Conservation (phyloP, 805 yeast genomes). For the Saturnispora zaruensis region DNA sequence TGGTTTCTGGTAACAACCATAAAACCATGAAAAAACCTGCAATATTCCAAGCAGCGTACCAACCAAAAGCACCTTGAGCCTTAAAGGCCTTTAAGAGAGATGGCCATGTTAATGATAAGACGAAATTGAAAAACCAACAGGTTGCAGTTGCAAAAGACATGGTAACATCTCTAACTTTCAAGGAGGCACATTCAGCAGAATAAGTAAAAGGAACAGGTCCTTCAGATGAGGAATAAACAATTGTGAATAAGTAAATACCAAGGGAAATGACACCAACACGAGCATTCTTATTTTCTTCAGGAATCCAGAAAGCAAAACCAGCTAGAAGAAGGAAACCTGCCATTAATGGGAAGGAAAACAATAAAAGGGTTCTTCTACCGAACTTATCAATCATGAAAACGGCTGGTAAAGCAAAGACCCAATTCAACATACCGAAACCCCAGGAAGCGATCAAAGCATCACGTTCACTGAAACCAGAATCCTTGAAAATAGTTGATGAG, state of each 20-base stretch:
- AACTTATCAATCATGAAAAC: slow-evolving; percentile 49
- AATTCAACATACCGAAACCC: slow-evolving; percentile 62
- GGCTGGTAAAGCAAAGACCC: slow-evolving; percentile 45
- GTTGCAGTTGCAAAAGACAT: slow-evolving; percentile 65
- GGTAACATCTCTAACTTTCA: slow-evolving; percentile 66
- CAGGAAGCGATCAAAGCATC: slow-evolving; percentile 45
- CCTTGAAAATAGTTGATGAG: slow-evolving; percentile 57
- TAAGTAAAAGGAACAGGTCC: slow-evolving; percentile 74
- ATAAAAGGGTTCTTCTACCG: slow-evolving; percentile 48
- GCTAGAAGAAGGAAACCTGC: slow-evolving; percentile 48
- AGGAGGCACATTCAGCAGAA: slow-evolving; percentile 54
- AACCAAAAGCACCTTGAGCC: slow-evolving; percentile 74
- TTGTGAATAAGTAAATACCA: slow-evolving; percentile 52
- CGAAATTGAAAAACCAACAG: slow-evolving; percentile 73
- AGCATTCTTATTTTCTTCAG: slow-evolving; percentile 20
- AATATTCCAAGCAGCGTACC: slow-evolving; percentile 43
- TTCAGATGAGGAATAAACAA: slow-evolving; percentile 76
- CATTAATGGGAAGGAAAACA: slow-evolving; percentile 44
- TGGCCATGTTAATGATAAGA: slow-evolving; percentile 66
- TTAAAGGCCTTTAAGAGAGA: slow-evolving; percentile 56
- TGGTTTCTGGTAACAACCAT: slow-evolving; percentile 81
- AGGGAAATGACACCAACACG: slow-evolving; percentile 29
- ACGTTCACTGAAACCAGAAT: slow-evolving; percentile 37
- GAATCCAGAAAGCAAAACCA: slow-evolving; percentile 38
- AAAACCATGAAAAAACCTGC: slow-evolving; percentile 65